Evolutionary conservation across 2,329 filamentous ascomycete species (phyloP), one percentile per base, ranked within the genome.

Genomic region (Diplodia intermedia): DNA sequence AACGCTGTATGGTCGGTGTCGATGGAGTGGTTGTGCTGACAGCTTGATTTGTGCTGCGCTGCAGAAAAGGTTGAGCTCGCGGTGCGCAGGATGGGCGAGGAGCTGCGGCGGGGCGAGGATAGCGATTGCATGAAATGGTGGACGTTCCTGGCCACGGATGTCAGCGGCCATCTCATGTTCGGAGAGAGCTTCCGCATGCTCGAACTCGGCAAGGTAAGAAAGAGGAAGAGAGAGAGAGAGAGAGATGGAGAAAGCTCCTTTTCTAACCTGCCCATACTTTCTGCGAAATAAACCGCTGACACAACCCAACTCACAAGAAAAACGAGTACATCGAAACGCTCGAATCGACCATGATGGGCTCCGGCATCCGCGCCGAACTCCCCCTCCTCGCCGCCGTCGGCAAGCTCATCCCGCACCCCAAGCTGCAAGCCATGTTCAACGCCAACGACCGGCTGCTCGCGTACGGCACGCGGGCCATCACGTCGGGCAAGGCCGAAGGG

Each of bases 141-240:
- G 76, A 73, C 82, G 6, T 86, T 85, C 65, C 82, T 86, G 79
- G 75, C 85, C 0, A 86, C 85, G 0, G 86, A 88, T 71, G 75
- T 86, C 0, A 85, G 87, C 61, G 84, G 81, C 0, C 80, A 86
- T 62, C 73, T 88, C 6, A 82, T 77, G 1, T 88, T 88, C 73
- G 86, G 86, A 0, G 81, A 86, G n/a, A 84, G 84, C 0, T 87
- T 88, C 68, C 74, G 76, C 0, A 83, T 84, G 77, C 73, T 89
- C 4, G 84, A 88, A 66, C 73, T 74, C 4, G 84, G 84, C 18
- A 74, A 83, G 75, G 84, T 86, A 71, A 69, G 75, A 65, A 26
- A 26, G 23, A 26, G 23, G 47, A 43, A 14, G 6, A 36, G 33
- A 11, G 9, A 3, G 9, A 36, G 33, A 36, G 33, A 12, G 8